These are phyloP conservation scores for Trichoderma koningii DNA, from an alignment of 2,329 filamentous ascomycete species.

Conservation along the genomic window DNA sequence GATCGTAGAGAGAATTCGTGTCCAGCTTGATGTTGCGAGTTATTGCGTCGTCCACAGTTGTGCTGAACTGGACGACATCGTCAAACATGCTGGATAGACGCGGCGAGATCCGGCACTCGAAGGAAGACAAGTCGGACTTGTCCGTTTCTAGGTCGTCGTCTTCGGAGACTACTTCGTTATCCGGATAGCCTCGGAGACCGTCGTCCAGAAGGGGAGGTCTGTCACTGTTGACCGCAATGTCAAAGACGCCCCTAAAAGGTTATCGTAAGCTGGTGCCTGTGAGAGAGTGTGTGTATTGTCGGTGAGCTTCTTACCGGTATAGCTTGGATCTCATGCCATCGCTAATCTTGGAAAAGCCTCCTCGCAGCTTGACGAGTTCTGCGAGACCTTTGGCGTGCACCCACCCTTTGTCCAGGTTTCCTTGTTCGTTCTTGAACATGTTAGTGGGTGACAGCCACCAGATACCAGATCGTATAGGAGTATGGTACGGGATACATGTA, in stretches of 20 bases:
- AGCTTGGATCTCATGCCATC: constrained; percentile 17
- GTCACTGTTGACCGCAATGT: constrained; percentile 16
- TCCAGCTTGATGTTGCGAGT: constrained; percentile 11
- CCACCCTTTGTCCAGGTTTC: constrained; percentile 12
- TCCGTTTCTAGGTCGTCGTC: not conserved
- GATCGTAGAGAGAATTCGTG: not conserved
- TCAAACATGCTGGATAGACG: not conserved
- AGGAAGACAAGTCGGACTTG: not conserved
- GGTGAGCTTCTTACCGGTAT: constrained; percentile 3
- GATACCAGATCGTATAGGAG: too few relatives aligned
- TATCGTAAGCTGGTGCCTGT: not conserved
- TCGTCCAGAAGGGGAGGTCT: not conserved
- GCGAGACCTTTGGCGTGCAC: constrained; percentile 13
- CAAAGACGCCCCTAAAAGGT: constrained; percentile 2
- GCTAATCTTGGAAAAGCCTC: constrained; percentile 10
- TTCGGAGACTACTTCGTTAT: not conserved
- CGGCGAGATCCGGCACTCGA: not conserved
- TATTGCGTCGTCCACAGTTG: constrained; percentile 12
- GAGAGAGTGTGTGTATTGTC: too few relatives aligned
- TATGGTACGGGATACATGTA: not conserved
- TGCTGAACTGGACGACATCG: not conserved
- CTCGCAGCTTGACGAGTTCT: constrained; percentile 19
- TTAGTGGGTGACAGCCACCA: not conserved
- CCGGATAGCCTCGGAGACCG: constrained; percentile 2
- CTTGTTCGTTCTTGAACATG: not conserved